Conservation (phyloP, 306 rosid species). For the Begonia fuchsioides region DNA sequence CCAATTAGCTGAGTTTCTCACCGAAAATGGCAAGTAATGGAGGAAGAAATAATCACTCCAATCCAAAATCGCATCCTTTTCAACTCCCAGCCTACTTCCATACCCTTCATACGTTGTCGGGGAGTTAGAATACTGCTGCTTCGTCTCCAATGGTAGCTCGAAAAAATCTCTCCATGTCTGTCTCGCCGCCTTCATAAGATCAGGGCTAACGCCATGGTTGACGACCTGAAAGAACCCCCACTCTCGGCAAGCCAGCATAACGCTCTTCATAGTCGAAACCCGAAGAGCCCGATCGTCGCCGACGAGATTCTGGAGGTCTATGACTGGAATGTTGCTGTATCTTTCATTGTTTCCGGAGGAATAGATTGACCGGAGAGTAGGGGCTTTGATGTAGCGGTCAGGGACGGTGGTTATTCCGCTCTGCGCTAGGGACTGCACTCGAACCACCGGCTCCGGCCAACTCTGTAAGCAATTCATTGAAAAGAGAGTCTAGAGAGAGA, state of each 20-base stretch:
- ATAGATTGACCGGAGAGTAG: slow-evolving; percentile 27
- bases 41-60: slow-evolving; percentile 92
- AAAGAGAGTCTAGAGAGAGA: too few relatives aligned
- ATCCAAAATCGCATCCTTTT: slow-evolving; percentile 61
- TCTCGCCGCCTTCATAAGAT: slow-evolving; percentile 43
- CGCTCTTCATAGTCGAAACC: slow-evolving; percentile 1
- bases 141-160: slow-evolving; percentile 38
- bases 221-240: slow-evolving; percentile 80
- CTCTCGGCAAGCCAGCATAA: slow-evolving; percentile 35
- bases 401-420: slow-evolving; percentile 68
- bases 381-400: slow-evolving; percentile 39
- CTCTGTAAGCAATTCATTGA: slow-evolving; percentile 30
- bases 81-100: slow-evolving; percentile 72
- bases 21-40: slow-evolving; percentile 37
- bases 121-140: slow-evolving; percentile 54
- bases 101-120: slow-evolving; percentile 80
- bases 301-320: slow-evolving; percentile 26
- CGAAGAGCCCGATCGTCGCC: slow-evolving; percentile 2
- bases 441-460: slow-evolving; percentile 78
- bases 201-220: slow-evolving; percentile 56
- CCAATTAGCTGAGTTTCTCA: slow-evolving; percentile 49
- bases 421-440: slow-evolving; percentile 60
- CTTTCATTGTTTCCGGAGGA: not conserved
- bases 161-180: slow-evolving; percentile 69
- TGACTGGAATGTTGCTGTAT: slow-evolving; percentile 28